Base-by-base conservation (phyloP, 1,139 yeast genomes). In the Arxiozyma bovina region DNA sequence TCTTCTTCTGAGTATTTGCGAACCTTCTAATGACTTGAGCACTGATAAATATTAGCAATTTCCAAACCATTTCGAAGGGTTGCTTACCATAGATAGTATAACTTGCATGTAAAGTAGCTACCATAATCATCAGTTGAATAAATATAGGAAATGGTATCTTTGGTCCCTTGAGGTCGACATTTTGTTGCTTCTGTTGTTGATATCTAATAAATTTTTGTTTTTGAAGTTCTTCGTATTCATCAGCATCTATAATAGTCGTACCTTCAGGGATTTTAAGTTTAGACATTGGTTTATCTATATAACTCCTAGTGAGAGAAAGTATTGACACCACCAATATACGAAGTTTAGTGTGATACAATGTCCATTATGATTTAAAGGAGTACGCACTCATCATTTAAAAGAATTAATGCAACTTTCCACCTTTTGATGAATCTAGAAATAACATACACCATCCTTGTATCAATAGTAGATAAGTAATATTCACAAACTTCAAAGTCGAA, bases 51-150 rank as follows among this genome's bases (percentile, higher is more conserved):
- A 51, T 25, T 4, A 44, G 34, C 20, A 51, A 30, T 42, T 47
- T 47, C 53, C 53, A 46, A 21, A 51, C 44, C 18, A 47, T 21
- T 42, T 42, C 42, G 46, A 51, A 51, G 8, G 47, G 50, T 42
- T 46, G 41, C 23, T 23, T 17, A 30, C 34, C 42, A 43, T 47
- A 51, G 18, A 46, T 8, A 20, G 40, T 48, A 47, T 47, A 51
- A 12, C 43, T 23, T 11, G 49, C 49, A 38, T 51, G 53, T 20
- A 51, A 12, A 22, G 53, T 51, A 12, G 48, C 49, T 12, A 47
- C 38, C 27, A 51, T 27, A 11, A 51, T 51, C 34, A 45, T 20
- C 15, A 25, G 30, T 38, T 51, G 53, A 18, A 51, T 44, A 23
- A 51, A 18, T 12, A 51, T 23, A 15, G 53, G 30, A 15, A 46